phyloP scores from a whole-genome alignment of 164 flowering plant species.

The Echeveria elegans region DNA sequence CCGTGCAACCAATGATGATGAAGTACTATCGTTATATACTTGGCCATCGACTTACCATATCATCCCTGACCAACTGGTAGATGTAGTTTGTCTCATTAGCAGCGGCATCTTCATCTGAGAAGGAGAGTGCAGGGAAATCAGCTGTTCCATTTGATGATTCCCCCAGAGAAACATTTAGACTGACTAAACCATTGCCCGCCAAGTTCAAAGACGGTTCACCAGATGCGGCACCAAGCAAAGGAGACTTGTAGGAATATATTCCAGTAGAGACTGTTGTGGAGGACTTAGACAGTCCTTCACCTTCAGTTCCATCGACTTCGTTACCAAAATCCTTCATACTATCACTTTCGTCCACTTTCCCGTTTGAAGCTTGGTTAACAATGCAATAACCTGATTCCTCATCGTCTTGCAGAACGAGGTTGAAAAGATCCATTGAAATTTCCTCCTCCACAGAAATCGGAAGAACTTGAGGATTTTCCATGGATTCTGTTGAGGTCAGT shows the following conservation, averaged over 20 bases:
- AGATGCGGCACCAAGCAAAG: not conserved
- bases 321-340: not conserved
- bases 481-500: not conserved
- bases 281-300: not conserved
- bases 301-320: not conserved
- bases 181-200: not conserved
- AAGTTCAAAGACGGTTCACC: not conserved
- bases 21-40: not conserved
- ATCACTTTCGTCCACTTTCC: not conserved
- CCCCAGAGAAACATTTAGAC: not conserved
- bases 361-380: not conserved
- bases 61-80: not conserved
- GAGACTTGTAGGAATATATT: not conserved
- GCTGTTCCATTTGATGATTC: not conserved
- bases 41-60: not conserved
- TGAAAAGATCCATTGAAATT: not conserved
- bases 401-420: not conserved
- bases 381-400: constrained; percentile 1
- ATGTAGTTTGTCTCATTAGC: not conserved
- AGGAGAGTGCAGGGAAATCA: not conserved
- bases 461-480: not conserved
- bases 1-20: not conserved
- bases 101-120: not conserved
- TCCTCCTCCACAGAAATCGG: not conserved
- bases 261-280: not conserved